These are phyloP conservation scores for Malbranchea zuffiana DNA, from an alignment of 2,329 filamentous ascomycete genomes.

Conservation along the genomic window DNA sequence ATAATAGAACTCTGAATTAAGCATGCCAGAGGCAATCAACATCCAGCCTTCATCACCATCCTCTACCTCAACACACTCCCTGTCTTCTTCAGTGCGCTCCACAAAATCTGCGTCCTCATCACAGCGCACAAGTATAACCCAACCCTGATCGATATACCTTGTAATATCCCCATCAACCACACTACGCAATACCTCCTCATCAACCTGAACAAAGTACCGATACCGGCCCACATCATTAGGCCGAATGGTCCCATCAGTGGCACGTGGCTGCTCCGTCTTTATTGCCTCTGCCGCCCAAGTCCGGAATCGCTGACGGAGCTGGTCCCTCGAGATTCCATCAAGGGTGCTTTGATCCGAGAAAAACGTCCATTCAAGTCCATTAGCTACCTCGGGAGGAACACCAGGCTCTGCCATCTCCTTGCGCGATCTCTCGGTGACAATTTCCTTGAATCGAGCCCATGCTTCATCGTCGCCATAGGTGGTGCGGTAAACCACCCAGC, in stretches of 20 bases:
- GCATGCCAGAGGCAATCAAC: too few species aligned
- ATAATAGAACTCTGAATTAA: too few species aligned
- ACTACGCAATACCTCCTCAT: not conserved
- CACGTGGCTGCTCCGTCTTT: conserved; percentile 1
- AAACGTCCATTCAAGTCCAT: not conserved
- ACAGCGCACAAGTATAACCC: not conserved
- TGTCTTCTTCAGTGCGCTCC: too few species aligned
- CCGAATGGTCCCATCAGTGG: not conserved
- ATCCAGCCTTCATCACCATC: conserved; percentile 1
- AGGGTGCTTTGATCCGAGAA: not conserved
- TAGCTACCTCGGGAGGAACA: not conserved
- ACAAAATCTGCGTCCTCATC: not conserved
- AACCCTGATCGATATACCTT: not conserved
- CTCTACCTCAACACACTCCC: not conserved
- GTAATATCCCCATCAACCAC: not conserved
- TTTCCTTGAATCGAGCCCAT: conserved; percentile 3
- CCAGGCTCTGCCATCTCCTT: not conserved
- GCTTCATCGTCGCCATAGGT: conserved; percentile 3
- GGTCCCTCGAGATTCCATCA: not conserved
- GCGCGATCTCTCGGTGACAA: not conserved
- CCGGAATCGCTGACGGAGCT: not conserved
- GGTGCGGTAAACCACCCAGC: conserved; percentile 5
- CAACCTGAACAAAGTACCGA: not conserved
- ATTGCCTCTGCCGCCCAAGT: conserved; percentile 2
- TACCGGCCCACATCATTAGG: too few species aligned